Conservation (phyloP, 2,329 filamentous ascomycete genomes). For the Trichoderma brevicompactum region DNA sequence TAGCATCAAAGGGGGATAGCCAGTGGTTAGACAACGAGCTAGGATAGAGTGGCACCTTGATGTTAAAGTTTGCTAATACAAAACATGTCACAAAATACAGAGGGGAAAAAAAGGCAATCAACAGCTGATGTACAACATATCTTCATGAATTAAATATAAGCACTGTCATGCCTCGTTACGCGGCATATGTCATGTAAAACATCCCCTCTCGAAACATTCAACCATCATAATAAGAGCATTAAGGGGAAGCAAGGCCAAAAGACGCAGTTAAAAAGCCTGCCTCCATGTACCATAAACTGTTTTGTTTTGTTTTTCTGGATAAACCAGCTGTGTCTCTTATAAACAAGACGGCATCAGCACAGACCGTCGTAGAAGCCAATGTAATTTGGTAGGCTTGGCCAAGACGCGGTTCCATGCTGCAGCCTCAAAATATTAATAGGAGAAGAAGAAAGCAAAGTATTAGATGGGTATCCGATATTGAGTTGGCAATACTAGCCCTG, state of each 20-base stretch:
- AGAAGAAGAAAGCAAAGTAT: slow-evolving; percentile 4
- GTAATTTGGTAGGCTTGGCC: background rate
- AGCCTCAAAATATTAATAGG: slow-evolving; percentile 13
- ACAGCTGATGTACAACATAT: slow-evolving; percentile 20
- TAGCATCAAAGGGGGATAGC: background rate
- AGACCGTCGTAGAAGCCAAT: slow-evolving; percentile 3
- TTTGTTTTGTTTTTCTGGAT: background rate
- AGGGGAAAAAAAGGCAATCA: background rate
- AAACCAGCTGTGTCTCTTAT: slow-evolving; percentile 5
- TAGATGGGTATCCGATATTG: slow-evolving; percentile 24
- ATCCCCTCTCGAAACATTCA: slow-evolving; percentile 12
- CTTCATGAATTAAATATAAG: slow-evolving; percentile 21
- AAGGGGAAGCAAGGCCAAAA: slow-evolving; percentile 6
- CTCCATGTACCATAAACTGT: background rate
- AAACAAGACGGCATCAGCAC: slow-evolving; percentile 11
- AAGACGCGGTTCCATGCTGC: slow-evolving; percentile 1
- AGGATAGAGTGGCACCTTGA: background rate
- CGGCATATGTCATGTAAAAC: slow-evolving; percentile 17
- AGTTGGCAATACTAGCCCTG: background rate
- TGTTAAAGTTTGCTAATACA: background rate
- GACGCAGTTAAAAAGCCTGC: background rate
- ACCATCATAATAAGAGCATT: slow-evolving; percentile 21
- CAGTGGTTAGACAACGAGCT: background rate
- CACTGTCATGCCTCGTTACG: slow-evolving; percentile 18
- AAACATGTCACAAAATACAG: slow-evolving; percentile 15